Evolutionary conservation across 768 basidiomycete species (phyloP).

Genomic region (Serendipita sp.): DNA sequence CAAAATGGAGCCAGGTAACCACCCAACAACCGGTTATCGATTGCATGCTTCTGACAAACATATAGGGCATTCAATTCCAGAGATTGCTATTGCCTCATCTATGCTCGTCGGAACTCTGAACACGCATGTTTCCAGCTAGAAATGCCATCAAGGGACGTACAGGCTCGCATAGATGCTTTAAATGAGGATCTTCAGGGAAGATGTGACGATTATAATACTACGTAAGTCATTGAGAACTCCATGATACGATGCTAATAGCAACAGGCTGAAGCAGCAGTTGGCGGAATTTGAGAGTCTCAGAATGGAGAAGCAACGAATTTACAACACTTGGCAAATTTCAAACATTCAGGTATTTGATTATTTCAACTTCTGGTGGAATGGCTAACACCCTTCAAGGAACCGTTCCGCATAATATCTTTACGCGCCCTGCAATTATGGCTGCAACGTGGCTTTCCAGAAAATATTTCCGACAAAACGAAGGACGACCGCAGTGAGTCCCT

Average conservation of each 20-base stretch:
- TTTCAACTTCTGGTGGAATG: neutral
- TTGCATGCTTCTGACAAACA: conserved; percentile 9
- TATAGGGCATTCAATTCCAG: conserved; percentile 47
- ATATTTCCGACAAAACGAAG: neutral
- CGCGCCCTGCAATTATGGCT: neutral
- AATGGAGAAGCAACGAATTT: conserved; percentile 41
- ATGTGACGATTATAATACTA: conserved; percentile 32
- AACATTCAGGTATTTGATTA: conserved; percentile 12
- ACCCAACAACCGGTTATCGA: conserved; percentile 6
- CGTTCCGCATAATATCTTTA: neutral
- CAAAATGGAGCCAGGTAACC: conserved; percentile 32
- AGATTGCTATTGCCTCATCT: conserved; percentile 94
- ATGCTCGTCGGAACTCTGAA: conserved; percentile 33
- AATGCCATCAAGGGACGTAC: conserved; percentile 39
- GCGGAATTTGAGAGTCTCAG: conserved; percentile 35
- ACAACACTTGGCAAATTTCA: conserved; percentile 41
- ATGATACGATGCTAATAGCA: conserved; percentile 10
- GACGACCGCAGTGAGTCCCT: too few species aligned
- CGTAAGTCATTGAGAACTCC: conserved; percentile 24
- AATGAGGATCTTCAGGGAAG: conserved; percentile 41
- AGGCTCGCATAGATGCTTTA: conserved; percentile 34
- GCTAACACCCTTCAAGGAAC: neutral
- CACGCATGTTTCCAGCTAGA: conserved; percentile 14
- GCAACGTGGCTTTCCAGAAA: neutral
- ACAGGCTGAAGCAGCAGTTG: conserved; percentile 30